A percentile compares a stretch with the other conserved stretches of the same genome.
phyloP scores from a whole-genome alignment of 768 basidiomycete genomes.

The Boletus coccyginus region DNA sequence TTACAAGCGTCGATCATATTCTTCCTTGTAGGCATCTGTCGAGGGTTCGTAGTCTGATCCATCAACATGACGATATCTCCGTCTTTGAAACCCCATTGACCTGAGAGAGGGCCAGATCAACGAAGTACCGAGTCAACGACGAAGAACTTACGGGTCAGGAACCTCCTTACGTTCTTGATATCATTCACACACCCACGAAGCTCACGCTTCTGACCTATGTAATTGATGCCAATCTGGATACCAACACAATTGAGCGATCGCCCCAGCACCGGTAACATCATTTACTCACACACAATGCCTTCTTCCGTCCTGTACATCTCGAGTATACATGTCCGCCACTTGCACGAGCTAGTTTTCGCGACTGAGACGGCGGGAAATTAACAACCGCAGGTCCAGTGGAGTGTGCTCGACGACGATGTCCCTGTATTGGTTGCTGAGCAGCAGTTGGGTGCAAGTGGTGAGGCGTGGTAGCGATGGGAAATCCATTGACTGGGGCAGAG shows the following conservation, averaged over 20 bases:
- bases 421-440: conserved; percentile 5
- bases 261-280: neutral
- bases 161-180: conserved; percentile 63
- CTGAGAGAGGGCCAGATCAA: conserved; percentile 18
- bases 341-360: conserved; percentile 2
- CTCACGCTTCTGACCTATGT: conserved; percentile 58
- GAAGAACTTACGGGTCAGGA: conserved; percentile 54
- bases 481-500: neutral
- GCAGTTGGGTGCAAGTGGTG: neutral
- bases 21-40: conserved; percentile 46
- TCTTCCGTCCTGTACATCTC: conserved; percentile 49
- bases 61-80: conserved; percentile 58
- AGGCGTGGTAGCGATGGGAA: conserved; percentile 2
- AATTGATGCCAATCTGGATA: conserved; percentile 75
- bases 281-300: conserved; percentile 44
- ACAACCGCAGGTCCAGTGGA: conserved; percentile 15
- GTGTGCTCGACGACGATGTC: conserved; percentile 19
- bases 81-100: conserved; percentile 44
- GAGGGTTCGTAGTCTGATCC: conserved; percentile 42
- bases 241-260: neutral
- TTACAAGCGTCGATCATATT: conserved; percentile 60
- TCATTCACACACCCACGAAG: conserved; percentile 84
- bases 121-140: neutral
- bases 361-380: conserved; percentile 4
- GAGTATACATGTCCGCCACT: conserved; percentile 38